These are phyloP conservation scores for Umbelopsis vinacea DNA, from an alignment of 192 early-diverging fungal species.

Conservation along the genomic window DNA sequence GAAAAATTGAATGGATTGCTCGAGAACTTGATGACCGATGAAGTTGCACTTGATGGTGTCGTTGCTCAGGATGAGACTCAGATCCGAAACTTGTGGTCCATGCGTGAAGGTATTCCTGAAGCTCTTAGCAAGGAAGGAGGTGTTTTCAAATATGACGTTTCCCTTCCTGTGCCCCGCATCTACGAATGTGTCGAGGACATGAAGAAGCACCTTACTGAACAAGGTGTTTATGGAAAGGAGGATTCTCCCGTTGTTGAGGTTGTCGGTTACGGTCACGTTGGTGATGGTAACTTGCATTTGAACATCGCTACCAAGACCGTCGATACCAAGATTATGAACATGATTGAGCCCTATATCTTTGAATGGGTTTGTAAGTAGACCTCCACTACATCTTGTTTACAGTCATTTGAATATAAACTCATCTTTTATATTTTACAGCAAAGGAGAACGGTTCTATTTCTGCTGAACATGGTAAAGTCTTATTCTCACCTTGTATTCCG, in stretches of 20 bases:
- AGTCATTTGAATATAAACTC: background rate
- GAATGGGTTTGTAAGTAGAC: conserved; percentile 76
- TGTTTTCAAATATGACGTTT: conserved; percentile 96
- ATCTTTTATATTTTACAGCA: conserved; percentile 25
- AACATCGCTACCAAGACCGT: conserved; percentile 80
- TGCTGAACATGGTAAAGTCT: conserved; percentile 43
- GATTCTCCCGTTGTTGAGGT: conserved; percentile 69
- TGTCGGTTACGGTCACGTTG: conserved; percentile 95
- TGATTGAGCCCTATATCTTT: conserved; percentile 93
- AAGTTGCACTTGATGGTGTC: conserved; percentile 83
- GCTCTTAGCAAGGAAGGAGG: conserved; percentile 85
- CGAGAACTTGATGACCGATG: conserved; percentile 77
- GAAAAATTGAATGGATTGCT: conserved; percentile 82
- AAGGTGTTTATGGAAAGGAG: conserved; percentile 59
- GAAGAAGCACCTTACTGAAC: conserved; percentile 61
- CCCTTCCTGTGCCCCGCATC: conserved; percentile 84
- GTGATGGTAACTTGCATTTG: conserved; percentile 97
- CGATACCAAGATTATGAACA: conserved; percentile 59
- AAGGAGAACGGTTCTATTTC: conserved; percentile 46
- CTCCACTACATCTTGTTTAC: background rate
- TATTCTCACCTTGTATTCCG: background rate
- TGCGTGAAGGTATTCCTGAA: conserved; percentile 96
- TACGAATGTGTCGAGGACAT: conserved; percentile 87
- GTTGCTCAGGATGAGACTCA: conserved; percentile 91
- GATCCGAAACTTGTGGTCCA: conserved; percentile 79